Evolutionary conservation across 225 moss, liverwort and hornwort genomes (phyloP).

Genomic region (Physcomitrellopsis africana): DNA sequence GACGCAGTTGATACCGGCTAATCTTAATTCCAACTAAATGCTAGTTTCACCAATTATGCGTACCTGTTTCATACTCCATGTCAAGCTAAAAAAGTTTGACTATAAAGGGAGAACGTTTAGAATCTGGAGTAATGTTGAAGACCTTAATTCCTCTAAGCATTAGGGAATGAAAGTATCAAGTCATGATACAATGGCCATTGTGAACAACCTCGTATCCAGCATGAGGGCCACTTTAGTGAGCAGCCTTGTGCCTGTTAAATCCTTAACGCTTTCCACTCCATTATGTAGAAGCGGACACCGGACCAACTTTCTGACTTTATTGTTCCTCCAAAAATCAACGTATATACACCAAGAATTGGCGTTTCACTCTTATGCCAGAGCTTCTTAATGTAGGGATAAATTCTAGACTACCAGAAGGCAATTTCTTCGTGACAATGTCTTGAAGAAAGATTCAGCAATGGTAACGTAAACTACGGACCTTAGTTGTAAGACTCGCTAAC

Average conservation of each 20-base stretch:
- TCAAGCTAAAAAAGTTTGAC: slow-evolving; percentile 11
- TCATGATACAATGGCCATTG: background rate
- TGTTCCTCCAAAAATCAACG: background rate
- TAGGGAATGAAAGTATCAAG: background rate
- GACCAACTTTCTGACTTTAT: background rate
- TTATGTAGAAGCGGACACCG: slow-evolving; percentile 7
- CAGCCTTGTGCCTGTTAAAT: background rate
- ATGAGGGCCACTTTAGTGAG: background rate
- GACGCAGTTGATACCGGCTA: slow-evolving; percentile 62
- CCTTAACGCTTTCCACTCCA: slow-evolving; percentile 4
- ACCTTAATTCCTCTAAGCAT: background rate
- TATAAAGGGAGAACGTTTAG: slow-evolving; percentile 1
- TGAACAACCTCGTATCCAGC: background rate
- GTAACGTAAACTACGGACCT: background rate
- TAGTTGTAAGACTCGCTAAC: background rate
- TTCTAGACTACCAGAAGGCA: background rate
- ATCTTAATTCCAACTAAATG: slow-evolving; percentile 65
- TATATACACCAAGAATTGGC: background rate
- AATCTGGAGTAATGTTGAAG: background rate
- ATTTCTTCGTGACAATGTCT: too few species aligned
- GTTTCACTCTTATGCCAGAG: background rate
- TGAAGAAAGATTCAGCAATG: background rate
- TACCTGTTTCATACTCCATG: slow-evolving; percentile 49
- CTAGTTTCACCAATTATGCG: slow-evolving; percentile 43
- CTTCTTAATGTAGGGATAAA: background rate